A percentile compares a stretch with the other conserved stretches of the same genome.
phyloP scores from a whole-genome alignment of 257 asterid genomes.

The Solanum bulbocastanum region DNA sequence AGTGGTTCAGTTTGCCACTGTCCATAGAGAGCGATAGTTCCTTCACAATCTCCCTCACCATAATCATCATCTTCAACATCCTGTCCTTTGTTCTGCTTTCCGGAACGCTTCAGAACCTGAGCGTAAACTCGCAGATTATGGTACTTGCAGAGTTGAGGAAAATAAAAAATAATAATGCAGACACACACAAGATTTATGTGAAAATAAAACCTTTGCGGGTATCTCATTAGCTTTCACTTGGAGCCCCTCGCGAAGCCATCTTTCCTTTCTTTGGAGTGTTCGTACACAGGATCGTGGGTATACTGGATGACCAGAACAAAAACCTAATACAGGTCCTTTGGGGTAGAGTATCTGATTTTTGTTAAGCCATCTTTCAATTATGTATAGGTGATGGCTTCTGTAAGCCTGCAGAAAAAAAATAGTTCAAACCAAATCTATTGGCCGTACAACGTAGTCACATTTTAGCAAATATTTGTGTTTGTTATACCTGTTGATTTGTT shows the following conservation, averaged over 20 bases:
- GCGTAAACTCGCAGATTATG: neutral
- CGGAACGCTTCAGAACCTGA: slow-evolving; percentile 57
- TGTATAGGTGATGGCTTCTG: slow-evolving; percentile 73
- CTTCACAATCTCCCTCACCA: slow-evolving; percentile 30
- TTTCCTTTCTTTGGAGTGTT: slow-evolving; percentile 55
- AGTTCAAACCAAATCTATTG: neutral
- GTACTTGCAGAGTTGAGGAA: neutral
- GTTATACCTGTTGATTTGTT: slow-evolving; percentile 78
- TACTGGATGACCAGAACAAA: slow-evolving; percentile 78
- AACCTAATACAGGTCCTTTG: slow-evolving; percentile 82
- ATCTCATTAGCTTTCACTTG: slow-evolving; percentile 79
- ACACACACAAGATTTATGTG: neutral
- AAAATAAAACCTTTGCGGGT: slow-evolving; percentile 60
- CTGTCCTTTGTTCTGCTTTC: slow-evolving; percentile 40
- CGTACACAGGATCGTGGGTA: slow-evolving; percentile 93
- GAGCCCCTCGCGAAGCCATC: slow-evolving; percentile 85
- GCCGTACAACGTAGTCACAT: neutral
- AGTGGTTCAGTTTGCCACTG: slow-evolving; percentile 93
- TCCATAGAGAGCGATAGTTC: slow-evolving; percentile 52
- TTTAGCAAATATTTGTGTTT: neutral
- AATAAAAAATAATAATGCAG: neutral
- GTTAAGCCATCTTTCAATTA: slow-evolving; percentile 81
- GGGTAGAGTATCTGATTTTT: slow-evolving; percentile 73
- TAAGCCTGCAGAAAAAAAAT: slow-evolving; percentile 55
- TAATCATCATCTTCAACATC: slow-evolving; percentile 35